A percentile compares a stretch with the other conserved stretches of the same genome.
phyloP scores from a whole-genome alignment of 768 basidiomycete genomes.

The Termitomyces sp. region DNA sequence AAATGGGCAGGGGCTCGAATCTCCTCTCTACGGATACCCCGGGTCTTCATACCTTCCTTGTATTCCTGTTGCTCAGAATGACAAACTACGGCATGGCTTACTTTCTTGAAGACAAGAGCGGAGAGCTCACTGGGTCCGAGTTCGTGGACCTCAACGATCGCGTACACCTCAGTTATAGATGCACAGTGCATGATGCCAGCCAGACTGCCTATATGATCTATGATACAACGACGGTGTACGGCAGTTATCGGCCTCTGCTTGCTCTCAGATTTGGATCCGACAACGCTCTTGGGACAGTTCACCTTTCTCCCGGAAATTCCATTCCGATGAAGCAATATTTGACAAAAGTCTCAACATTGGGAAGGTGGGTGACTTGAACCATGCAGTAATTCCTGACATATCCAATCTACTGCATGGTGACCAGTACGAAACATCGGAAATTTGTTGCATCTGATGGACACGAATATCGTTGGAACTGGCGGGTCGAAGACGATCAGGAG shows the following conservation, averaged over 20 bases:
- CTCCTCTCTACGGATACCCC: neutral
- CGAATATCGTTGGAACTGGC: slow-evolving; percentile 61
- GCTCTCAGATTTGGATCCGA: slow-evolving; percentile 51
- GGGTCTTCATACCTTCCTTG: slow-evolving; percentile 1
- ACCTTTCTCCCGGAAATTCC: slow-evolving; percentile 33
- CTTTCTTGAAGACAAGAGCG: slow-evolving; percentile 65
- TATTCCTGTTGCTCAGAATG: slow-evolving; percentile 11
- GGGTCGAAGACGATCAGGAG: slow-evolving; percentile 51
- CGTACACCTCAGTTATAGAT: slow-evolving; percentile 47
- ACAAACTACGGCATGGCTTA: slow-evolving; percentile 54
- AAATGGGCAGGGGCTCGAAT: neutral
- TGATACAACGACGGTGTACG: slow-evolving; percentile 34
- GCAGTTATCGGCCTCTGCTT: slow-evolving; percentile 36
- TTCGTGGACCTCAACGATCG: slow-evolving; percentile 67
- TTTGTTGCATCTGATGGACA: slow-evolving; percentile 61
- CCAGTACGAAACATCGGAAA: slow-evolving; percentile 44
- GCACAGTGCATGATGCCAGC: slow-evolving; percentile 41
- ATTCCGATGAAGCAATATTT: slow-evolving; percentile 57
- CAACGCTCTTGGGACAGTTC: slow-evolving; percentile 52
- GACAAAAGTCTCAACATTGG: slow-evolving; percentile 33
- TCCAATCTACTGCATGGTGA: neutral
- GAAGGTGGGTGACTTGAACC: slow-evolving; percentile 35
- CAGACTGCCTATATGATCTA: slow-evolving; percentile 54
- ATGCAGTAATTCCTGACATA: slow-evolving; percentile 2
- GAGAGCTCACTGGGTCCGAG: slow-evolving; percentile 49